Evolutionary conservation across 371 early-diverging fungal genomes (phyloP), one percentile per base, ranked within the genome.

Genomic region (Syncephalastrum contaminatum): DNA sequence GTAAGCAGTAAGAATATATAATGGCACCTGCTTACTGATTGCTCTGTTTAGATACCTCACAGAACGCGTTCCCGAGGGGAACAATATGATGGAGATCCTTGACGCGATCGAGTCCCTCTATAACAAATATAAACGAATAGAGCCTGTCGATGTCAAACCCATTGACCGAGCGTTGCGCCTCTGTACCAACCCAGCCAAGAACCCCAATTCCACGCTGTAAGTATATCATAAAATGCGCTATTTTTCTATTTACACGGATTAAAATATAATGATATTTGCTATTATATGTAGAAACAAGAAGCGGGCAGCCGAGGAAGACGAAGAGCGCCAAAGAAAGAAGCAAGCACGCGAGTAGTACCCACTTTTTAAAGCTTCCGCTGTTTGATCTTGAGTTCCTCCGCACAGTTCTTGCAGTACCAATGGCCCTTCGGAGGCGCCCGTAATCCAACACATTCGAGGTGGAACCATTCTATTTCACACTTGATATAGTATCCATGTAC

Each of bases 381-480:
- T 27, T 78, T 79, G 59, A 73, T 77, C 60, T 82, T 83, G 30
- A 73, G 56, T 36, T 80, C 75, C 27, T 64, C 68, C 8, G 65
- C 54, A 70, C 92, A 91, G 24, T 87, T 85, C 18, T 83, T 82
- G 67, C 98, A 98, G 59, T 86, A 93, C 98, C 98, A 98, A 54
- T 88, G 86, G 14, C 94, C 95, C 66, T 87, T 88, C 12, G 94
- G 94, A 10, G 87, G 87, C 13, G 78, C 75, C 20, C 84, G 81
- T 48, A 96, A 79, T 4, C 89, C 94, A 15, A 94, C 93, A 70
- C 98, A 98, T 30, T 82, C 86, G 60, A 89, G 82, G 78, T 98
- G 98, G 72, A 95, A 97, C 98, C 98, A 98, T 70, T 95, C 93
- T 50, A 89, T 87, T 40, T 88, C 88, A 63, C 96, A 97, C 86